Evolutionary conservation across 441 rosid genomes (phyloP).

Genomic region (Corymbia citriodora): DNA sequence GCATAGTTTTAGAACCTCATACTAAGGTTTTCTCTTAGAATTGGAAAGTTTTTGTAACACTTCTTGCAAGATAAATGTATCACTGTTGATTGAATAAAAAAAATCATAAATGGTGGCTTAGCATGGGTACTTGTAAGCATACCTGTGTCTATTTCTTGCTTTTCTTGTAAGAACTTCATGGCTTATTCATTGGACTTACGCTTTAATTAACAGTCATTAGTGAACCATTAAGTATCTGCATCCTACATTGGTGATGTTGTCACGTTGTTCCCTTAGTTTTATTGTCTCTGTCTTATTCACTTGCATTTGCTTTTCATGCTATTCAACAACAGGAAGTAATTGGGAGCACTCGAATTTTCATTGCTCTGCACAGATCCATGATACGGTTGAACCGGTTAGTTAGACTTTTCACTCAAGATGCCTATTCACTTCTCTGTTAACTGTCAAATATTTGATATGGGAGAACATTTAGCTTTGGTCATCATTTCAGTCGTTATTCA

Average conservation of each 20-base stretch:
- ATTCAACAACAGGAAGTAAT: slow-evolving; percentile 60
- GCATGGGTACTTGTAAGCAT: background rate
- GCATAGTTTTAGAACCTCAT: background rate
- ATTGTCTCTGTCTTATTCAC: background rate
- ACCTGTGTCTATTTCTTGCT: background rate
- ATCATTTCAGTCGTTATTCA: background rate
- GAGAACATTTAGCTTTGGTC: background rate
- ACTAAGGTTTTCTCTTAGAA: background rate
- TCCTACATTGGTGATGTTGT: background rate
- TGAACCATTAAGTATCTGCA: background rate
- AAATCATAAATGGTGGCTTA: background rate
- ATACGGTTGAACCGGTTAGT: slow-evolving; percentile 73
- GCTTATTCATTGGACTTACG: background rate
- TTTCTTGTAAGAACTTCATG: background rate
- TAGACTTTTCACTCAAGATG: background rate
- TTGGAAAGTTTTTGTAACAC: background rate
- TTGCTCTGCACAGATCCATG: slow-evolving; percentile 87
- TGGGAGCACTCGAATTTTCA: slow-evolving; percentile 78
- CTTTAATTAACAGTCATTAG: background rate
- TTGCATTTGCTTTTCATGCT: slow-evolving; percentile 11
- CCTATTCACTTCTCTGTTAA: background rate
- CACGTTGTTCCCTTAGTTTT: background rate
- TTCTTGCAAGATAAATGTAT: background rate
- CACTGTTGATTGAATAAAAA: background rate
- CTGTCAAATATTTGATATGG: background rate